Conservation (phyloP, 768 basidiomycete genomes). For the Pholiota microspora region DNA sequence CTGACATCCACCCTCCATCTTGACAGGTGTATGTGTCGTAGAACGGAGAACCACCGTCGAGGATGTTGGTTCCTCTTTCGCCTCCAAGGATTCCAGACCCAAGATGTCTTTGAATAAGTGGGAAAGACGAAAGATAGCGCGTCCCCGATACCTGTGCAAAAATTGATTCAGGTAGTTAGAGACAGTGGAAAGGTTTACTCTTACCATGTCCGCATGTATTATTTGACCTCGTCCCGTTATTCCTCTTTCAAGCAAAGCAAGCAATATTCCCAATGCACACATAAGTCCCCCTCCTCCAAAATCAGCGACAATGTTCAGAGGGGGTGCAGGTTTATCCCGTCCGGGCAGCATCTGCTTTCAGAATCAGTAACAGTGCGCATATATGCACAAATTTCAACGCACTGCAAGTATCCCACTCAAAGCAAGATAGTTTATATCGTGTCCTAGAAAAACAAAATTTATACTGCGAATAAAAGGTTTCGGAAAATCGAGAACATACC, state of each 20-base stretch:
- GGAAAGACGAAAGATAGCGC: slow-evolving; percentile 74
- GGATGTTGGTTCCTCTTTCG: slow-evolving; percentile 52
- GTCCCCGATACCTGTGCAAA: slow-evolving; percentile 68
- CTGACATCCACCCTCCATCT: slow-evolving; percentile 73
- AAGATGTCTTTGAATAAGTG: slow-evolving; percentile 49
- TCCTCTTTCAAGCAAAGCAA: slow-evolving; percentile 69
- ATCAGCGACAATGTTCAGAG: slow-evolving; percentile 76
- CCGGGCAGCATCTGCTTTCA: slow-evolving; percentile 64
- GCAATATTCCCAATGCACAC: slow-evolving; percentile 69
- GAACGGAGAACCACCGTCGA: slow-evolving; percentile 80
- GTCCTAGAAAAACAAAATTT: slow-evolving; percentile 41
- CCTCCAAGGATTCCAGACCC: slow-evolving; percentile 35
- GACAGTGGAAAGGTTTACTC: neutral
- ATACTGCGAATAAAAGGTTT: no score
- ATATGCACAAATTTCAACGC: slow-evolving; percentile 8
- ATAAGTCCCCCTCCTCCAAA: slow-evolving; percentile 81
- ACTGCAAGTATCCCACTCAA: slow-evolving; percentile 75
- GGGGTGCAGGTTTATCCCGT: slow-evolving; percentile 63
- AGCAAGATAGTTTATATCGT: slow-evolving; percentile 85
- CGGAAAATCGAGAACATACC: slow-evolving; percentile 39
- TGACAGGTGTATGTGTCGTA: slow-evolving; percentile 73
- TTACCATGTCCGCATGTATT: slow-evolving; percentile 75
- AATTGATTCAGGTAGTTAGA: neutral
- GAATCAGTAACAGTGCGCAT: neutral
- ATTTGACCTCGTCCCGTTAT: slow-evolving; percentile 71